These are phyloP conservation scores for Hibiscus tridactylites DNA, from an alignment of 345 rosid genomes.

Conservation along the genomic window DNA sequence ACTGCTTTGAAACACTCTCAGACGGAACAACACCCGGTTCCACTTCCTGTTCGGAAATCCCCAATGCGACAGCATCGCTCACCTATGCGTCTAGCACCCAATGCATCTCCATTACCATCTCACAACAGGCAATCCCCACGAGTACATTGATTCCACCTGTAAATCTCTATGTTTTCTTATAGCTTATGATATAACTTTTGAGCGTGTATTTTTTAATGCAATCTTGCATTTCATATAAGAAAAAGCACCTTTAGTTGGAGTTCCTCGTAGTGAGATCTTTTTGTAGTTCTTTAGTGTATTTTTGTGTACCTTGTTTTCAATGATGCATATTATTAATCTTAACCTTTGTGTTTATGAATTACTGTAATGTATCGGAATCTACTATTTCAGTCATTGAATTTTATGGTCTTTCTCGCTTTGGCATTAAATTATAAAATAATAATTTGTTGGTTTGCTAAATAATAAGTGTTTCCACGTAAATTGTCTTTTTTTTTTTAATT, in stretches of 20 bases:
- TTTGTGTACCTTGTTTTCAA: neutral
- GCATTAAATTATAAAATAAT: too few species aligned
- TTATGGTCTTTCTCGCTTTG: too few species aligned
- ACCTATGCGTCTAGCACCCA: constrained; percentile 42
- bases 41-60: constrained; percentile 36
- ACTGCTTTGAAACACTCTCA: constrained; percentile 21
- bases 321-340: neutral
- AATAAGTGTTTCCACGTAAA: too few species aligned
- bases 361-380: neutral
- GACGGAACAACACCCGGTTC: constrained; percentile 25
- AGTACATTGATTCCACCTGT: constrained; percentile 25
- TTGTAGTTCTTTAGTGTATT: neutral
- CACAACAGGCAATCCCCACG: constrained; percentile 52
- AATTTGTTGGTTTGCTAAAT: too few species aligned
- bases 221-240: constrained; percentile 16
- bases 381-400: too few species aligned
- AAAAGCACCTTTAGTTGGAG: neutral
- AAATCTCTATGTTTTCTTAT: constrained; percentile 2
- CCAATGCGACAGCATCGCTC: constrained; percentile 53
- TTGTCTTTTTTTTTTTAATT: too few species aligned
- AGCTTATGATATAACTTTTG: constrained; percentile 9
- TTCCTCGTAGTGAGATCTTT: neutral
- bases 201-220: constrained; percentile 8
- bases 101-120: constrained; percentile 52
- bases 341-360: neutral